Evolutionary conservation across 495 filamentous ascomycete genomes (phyloP), one percentile per base, ranked within the genome.

Genomic region (Cudoniella acicularis): DNA sequence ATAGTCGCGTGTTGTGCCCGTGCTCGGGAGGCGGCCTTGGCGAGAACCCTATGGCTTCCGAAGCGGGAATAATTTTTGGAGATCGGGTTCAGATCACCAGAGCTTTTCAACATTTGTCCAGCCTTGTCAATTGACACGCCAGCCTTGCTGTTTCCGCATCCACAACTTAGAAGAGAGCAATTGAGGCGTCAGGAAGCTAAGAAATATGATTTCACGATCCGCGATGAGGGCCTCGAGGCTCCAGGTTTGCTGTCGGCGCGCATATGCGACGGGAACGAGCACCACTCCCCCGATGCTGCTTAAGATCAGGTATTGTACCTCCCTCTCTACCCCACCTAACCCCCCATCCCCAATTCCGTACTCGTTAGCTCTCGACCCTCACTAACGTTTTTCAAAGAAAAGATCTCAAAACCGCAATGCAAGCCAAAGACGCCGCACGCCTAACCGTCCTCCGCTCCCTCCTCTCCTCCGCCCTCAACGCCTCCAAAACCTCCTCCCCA

Each of bases 371-470:
- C 9, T 50, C 53, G 52, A 40, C 13, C 16, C 20, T 26, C 27
- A 40, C 45, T 43, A 41, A 51, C 21, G 26, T 46, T 25, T 36
- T 22, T 18, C 52, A n/a, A 13, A 84, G 82, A 52, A 70, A 69
- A 47, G 83, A 86, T 59, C 70, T 86, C 53, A 86, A 86, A 68
- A 68, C 73, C 36, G 81, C 83, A 48, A 83, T 86, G 83, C 75
- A 77, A 42, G 72, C 70, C 45, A 86, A 85, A 68, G 80, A 83
- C 62, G 70, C 78, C 47, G 70, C 74, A 23, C 73, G 79, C 18
- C 76, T 85, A 18, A 64, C 72, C 48, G 83, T 83, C 13, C 71
- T 85, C 48, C 79, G 82, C 55, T 64, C 75, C n/a, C 64, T 85
- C 54, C 72, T 86, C 27, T 63, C 79, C 17, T 73, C 76, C 18